Percentiles rank a stretch among this genome's conserved stretches.
These are phyloP conservation scores for Glebionis coronaria DNA, from an alignment of 129 eudicot species.

Conservation along the genomic window DNA sequence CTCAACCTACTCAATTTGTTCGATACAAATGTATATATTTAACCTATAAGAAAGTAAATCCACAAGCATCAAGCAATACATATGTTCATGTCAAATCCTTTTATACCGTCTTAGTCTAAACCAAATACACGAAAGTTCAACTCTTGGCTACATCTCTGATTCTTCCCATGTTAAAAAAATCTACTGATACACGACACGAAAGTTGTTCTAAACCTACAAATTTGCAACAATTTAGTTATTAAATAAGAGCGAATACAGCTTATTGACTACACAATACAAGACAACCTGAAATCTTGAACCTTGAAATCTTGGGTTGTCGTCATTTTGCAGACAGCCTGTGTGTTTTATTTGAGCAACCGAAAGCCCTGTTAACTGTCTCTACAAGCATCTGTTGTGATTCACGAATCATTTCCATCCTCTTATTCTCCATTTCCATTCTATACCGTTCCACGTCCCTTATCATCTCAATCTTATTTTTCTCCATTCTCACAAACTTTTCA, in stretches of 20 bases:
- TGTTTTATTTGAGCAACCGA: slow-evolving; percentile 43
- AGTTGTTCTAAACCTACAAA: slow-evolving; percentile 23
- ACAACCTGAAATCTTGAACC: slow-evolving; percentile 15
- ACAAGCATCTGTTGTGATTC: slow-evolving; percentile 70
- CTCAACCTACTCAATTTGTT: no score
- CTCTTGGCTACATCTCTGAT: neutral
- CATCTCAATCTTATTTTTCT: slow-evolving; percentile 87
- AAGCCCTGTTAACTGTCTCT: slow-evolving; percentile 58
- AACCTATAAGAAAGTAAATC: no score
- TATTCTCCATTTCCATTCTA: slow-evolving; percentile 86
- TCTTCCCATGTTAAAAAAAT: slow-evolving; percentile 12
- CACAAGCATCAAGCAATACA: no score
- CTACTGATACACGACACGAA: slow-evolving; percentile 6
- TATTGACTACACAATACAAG: slow-evolving; percentile 21
- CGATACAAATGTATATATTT: no score
- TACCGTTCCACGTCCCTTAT: slow-evolving; percentile 65
- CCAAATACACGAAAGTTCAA: neutral
- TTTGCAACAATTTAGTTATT: slow-evolving; percentile 25
- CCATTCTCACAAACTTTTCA: slow-evolving; percentile 69
- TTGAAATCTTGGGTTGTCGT: slow-evolving; percentile 21
- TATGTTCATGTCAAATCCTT: neutral
- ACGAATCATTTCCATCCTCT: slow-evolving; percentile 78
- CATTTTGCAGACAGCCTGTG: slow-evolving; percentile 42
- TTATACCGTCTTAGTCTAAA: slow-evolving; percentile 17
- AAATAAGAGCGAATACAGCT: slow-evolving; percentile 12